Base-by-base conservation (phyloP, 164 flowering plant genomes). In the Santalum album region DNA sequence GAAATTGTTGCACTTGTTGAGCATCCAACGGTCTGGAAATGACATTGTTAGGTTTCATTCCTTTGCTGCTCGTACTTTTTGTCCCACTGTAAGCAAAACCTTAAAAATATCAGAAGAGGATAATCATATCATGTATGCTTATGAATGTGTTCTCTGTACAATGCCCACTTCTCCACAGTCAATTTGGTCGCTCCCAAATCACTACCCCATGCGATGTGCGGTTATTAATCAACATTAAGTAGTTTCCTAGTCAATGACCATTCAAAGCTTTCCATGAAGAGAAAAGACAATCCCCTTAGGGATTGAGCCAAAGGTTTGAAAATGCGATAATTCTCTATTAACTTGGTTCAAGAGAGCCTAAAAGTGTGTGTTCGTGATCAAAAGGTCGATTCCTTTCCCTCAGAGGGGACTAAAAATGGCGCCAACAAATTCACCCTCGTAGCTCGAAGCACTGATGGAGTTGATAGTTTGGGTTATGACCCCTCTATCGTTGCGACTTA, bases 131-230 rank as follows among this genome's bases (percentile, higher is more conserved):
- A 0, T 78, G 82, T 5, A 79, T 44, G 6, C 96, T 83, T 0
- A 50, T 54, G 48, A 82, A 80, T 0, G 44, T 49, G 20, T 47
- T 49, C 1, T 69, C 69, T 51, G 70, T 63, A 82, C 86, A 86
- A 19, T 73, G 66, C 32, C 90, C 95, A 26, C 84, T 77, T 56
- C 90, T 68, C 95, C 95, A 86, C 18, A 25, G 36, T 45, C 79
- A 53, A 3, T 25, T 58, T 0, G 49, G 18, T 3, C 66, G 63
- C 0, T 73, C 72, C 80, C 76, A 73, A 0, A 78, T 35, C 27
- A 86, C 79, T 1, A 83, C 68, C 73, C 83, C 80, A 0, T 79
- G 78, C 6, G 74, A 32, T 9, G 71, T 79, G 1, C 54, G 52
- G 0, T 75, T 64, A 62, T 83, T 84, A 7, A 79, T 21, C 0